Evolutionary conservation across 768 basidiomycete genomes (phyloP).

Genomic region (Rhizopogon vinicolor): DNA sequence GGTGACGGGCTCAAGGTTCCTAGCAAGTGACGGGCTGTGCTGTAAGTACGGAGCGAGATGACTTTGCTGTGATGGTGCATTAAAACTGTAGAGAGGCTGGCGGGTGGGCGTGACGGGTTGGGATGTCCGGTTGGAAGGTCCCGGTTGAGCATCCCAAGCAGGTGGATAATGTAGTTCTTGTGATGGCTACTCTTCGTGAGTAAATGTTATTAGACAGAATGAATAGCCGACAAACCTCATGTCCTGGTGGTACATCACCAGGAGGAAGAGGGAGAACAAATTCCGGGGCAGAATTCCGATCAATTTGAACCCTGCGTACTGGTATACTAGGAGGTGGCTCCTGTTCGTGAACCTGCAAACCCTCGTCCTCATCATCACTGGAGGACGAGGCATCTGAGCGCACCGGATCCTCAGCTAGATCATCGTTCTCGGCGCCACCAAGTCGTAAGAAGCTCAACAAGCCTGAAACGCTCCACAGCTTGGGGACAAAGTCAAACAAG

Average conservation of each 20-base stretch:
- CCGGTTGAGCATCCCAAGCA: conserved; percentile 4
- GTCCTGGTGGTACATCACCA: background rate
- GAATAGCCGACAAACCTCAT: background rate
- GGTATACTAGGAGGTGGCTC: conserved; percentile 19
- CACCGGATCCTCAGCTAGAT: conserved; percentile 12
- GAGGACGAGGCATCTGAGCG: conserved; percentile 14
- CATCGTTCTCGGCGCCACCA: conserved; percentile 17
- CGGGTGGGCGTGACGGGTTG: conserved; percentile 5
- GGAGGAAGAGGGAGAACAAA: conserved; percentile 13
- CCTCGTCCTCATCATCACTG: conserved; percentile 19
- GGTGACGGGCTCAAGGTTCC: conserved; percentile 45
- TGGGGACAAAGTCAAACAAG: conserved; percentile 5
- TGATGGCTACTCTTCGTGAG: background rate
- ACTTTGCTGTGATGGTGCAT: conserved; percentile 1
- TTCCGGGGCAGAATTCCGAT: conserved; percentile 5
- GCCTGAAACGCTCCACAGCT: conserved; percentile 50
- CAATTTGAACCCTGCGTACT: conserved; percentile 19
- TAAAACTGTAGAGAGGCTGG: conserved; percentile 10
- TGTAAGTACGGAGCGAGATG: background rate
- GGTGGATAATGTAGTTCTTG: conserved; percentile 1
- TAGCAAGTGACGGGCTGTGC: conserved; percentile 26
- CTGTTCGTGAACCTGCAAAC: conserved; percentile 8
- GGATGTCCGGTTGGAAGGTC: background rate
- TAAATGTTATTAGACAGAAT: background rate
- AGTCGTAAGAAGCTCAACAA: conserved; percentile 47